Conservation (phyloP, 768 basidiomycete genomes). For the Phylloporus sp. region DNA sequence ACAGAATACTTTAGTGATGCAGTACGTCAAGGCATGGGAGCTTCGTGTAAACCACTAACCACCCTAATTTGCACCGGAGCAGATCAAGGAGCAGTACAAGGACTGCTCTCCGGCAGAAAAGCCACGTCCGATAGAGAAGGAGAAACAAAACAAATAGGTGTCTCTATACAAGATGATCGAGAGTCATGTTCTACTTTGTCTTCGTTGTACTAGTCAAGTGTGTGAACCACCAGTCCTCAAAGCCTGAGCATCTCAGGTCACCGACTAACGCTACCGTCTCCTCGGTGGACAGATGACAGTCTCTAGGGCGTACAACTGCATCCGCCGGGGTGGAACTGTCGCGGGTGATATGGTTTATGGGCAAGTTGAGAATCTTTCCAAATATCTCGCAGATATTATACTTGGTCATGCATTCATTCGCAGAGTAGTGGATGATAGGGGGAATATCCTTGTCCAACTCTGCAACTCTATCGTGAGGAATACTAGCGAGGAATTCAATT, state of each 20-base stretch:
- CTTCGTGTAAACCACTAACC: not conserved
- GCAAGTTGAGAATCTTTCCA: slow-evolving; percentile 61
- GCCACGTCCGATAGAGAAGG: slow-evolving; percentile 10
- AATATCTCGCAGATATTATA: slow-evolving; percentile 88
- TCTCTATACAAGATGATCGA: slow-evolving; percentile 5
- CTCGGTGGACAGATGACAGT: slow-evolving; percentile 73
- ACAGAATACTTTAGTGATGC: slow-evolving; percentile 30
- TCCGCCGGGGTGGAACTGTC: slow-evolving; percentile 64
- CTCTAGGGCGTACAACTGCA: slow-evolving; percentile 71
- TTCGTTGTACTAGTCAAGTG: slow-evolving; percentile 38
- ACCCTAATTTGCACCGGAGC: not conserved
- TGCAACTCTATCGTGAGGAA: slow-evolving; percentile 12
- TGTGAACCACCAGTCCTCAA: slow-evolving; percentile 82
- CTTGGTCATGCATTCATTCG: slow-evolving; percentile 81
- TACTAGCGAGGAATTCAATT: not conserved
- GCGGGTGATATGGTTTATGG: slow-evolving; percentile 72
- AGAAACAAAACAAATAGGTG: not conserved
- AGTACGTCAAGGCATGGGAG: slow-evolving; percentile 9
- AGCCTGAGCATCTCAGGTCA: slow-evolving; percentile 58
- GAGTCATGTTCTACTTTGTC: slow-evolving; percentile 9
- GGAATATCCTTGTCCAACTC: slow-evolving; percentile 32
- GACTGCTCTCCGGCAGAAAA: slow-evolving; percentile 7
- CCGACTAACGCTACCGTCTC: slow-evolving; percentile 70
- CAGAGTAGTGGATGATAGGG: slow-evolving; percentile 81
- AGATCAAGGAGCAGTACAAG: slow-evolving; percentile 25